A percentile compares a stretch with the other conserved stretches of the same genome.
Evolutionary conservation across 805 yeast species (phyloP).

Genomic region (Allodekkera sacchari): DNA sequence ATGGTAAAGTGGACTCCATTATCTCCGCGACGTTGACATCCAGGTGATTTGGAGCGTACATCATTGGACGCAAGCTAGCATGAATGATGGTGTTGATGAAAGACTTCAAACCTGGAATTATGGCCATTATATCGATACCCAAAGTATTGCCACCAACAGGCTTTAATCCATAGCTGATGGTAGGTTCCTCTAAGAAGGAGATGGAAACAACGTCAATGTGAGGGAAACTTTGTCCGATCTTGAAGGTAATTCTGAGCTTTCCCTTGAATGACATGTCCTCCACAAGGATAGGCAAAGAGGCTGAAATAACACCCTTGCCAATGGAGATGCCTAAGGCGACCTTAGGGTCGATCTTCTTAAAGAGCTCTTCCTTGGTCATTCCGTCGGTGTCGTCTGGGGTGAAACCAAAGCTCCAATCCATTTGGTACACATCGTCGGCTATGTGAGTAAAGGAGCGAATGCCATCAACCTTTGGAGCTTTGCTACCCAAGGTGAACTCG

Average conservation of each 20-base stretch:
- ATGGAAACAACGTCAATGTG: slow-evolving; percentile 66
- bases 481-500: slow-evolving; percentile 73
- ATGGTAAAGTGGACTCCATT: slow-evolving; percentile 54
- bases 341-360: slow-evolving; percentile 66
- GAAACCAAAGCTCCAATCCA: slow-evolving; percentile 80
- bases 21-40: slow-evolving; percentile 70
- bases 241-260: slow-evolving; percentile 54
- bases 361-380: slow-evolving; percentile 71
- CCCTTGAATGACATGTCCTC: slow-evolving; percentile 77
- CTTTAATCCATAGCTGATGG: slow-evolving; percentile 69
- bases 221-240: slow-evolving; percentile 62
- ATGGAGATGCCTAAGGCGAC: slow-evolving; percentile 73
- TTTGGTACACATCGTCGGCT: slow-evolving; percentile 60
- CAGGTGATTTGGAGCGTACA: slow-evolving; percentile 74
- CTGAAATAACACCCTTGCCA: slow-evolving; percentile 75
- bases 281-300: slow-evolving; percentile 67
- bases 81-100: slow-evolving; percentile 66
- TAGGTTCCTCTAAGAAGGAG: slow-evolving; percentile 70
- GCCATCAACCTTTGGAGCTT: slow-evolving; percentile 67
- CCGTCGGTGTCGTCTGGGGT: slow-evolving; percentile 78
- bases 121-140: slow-evolving; percentile 77
- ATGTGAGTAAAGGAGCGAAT: slow-evolving; percentile 66
- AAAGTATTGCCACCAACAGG: slow-evolving; percentile 89
- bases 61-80: slow-evolving; percentile 63
- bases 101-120: slow-evolving; percentile 69